Conservation (phyloP, 345 rosid genomes). For the Bruguiera sexangula region DNA sequence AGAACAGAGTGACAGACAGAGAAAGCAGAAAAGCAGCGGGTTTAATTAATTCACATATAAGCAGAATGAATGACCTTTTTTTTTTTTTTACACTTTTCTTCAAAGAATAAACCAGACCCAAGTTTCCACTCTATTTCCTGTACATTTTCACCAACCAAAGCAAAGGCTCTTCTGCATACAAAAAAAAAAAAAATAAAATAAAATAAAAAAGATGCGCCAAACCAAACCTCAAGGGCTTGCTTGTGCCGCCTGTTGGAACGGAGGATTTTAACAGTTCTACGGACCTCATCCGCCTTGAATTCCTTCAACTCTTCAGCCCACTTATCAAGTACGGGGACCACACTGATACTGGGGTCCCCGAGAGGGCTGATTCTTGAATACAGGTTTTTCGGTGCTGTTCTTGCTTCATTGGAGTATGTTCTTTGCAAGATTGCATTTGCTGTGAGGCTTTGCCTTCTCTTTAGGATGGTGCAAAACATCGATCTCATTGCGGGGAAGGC, state of each 20-base stretch:
- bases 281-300: conserved; percentile 14
- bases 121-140: not conserved
- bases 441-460: conserved; percentile 10
- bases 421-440: conserved; percentile 10
- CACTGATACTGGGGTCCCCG: conserved; percentile 28
- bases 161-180: not conserved
- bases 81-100: too few relatives aligned
- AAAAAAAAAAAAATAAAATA: too few relatives aligned
- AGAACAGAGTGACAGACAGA: too few relatives aligned
- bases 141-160: not conserved
- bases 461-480: conserved; percentile 8
- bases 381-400: conserved; percentile 19
- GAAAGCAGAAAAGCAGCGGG: not conserved
- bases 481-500: not conserved
- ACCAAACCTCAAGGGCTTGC: conserved; percentile 43
- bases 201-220: too few relatives aligned
- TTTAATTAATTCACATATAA: not conserved
- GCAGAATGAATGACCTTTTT: not conserved
- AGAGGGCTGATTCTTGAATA: conserved; percentile 33
- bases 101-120: not conserved
- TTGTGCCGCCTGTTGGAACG: conserved; percentile 31
- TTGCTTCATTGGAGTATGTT: not conserved
- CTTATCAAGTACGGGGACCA: conserved; percentile 37
- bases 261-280: conserved; percentile 28
- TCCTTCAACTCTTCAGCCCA: conserved; percentile 35